Base-by-base conservation (phyloP, 2,329 filamentous ascomycete genomes). In the Trichoderma pleuroti region DNA sequence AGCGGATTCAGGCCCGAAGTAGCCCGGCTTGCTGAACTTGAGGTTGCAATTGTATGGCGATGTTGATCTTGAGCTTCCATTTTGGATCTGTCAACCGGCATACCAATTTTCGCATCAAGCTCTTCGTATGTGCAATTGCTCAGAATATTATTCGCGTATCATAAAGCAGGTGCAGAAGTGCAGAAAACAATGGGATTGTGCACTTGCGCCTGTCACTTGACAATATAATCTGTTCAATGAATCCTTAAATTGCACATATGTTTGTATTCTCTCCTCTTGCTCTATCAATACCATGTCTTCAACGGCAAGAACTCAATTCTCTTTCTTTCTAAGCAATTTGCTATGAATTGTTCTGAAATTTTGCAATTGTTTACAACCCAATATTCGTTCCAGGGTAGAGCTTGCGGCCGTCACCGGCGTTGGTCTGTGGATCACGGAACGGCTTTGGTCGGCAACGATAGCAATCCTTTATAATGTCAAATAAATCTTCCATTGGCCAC, bases 1-100 rank as follows among this genome's bases (percentile, higher is more conserved):
- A 66, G 63, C 63, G 63, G 63, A 66, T n/a, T 36, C 24, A n/a
- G 30, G 1, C 30, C 63, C 46, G 63, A 28, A 21, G 46, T 2
- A 56, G n/a, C 5, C 10, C 5, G 10, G n/a, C 1, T 21, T 6
- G 42, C 42, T 21, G 42, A 21, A 12, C n/a, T 49, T 21, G 42
- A 21, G 10, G n/a, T 49, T 5, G 42, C 42, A 21, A 21, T 49
- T 49, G 42, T 49, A n/a, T 21, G 42, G 42, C 3, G 42, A 21
- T 49, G n/a, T 3, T 21, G 36, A n/a, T n/a, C 18, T 9, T 42
- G 18, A 42, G 18, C 39, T 42, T 42, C 9, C 16, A 2, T 0
- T 10, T n/a, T 42, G 39, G 18, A n/a, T n/a, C 39, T 42, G 39
- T 9, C 39, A 42, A 42, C 18, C 10, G 18, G 8, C 42, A 21